Percentiles rank a stretch among this genome's conserved stretches.
These are phyloP conservation scores for Phaffia tasmanica DNA, from an alignment of 768 basidiomycete genomes.

Conservation along the genomic window DNA sequence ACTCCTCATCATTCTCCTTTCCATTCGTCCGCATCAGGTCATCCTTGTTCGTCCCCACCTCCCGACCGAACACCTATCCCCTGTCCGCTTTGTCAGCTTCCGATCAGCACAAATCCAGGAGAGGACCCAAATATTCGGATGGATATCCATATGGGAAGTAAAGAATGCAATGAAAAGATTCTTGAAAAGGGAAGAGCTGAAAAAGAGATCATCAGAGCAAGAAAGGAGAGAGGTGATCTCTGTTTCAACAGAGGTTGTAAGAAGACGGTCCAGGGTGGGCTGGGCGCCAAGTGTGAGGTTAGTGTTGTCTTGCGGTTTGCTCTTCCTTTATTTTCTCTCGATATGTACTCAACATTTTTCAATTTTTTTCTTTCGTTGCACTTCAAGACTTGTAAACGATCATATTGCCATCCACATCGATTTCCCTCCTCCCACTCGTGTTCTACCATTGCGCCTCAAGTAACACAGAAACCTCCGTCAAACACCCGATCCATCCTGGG, in stretches of 20 bases:
- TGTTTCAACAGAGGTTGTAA: slow-evolving; percentile 51
- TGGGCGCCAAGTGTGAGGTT: slow-evolving; percentile 52
- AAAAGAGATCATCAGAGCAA: slow-evolving; percentile 43
- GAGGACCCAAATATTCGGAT: slow-evolving; percentile 72
- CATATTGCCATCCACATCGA: slow-evolving; percentile 68
- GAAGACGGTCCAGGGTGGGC: slow-evolving; percentile 5
- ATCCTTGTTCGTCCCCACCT: slow-evolving; percentile 62
- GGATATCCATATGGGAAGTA: slow-evolving; percentile 58
- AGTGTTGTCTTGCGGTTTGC: slow-evolving; percentile 33
- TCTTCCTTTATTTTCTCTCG: background rate
- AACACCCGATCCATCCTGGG: slow-evolving; percentile 19
- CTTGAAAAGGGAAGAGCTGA: slow-evolving; percentile 45
- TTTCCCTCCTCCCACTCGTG: slow-evolving; percentile 58
- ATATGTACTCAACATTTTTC: background rate
- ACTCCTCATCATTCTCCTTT: slow-evolving; percentile 65
- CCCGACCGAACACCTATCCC: slow-evolving; percentile 61
- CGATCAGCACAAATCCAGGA: slow-evolving; percentile 61
- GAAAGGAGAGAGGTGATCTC: slow-evolving; percentile 46
- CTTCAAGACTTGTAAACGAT: slow-evolving; percentile 55
- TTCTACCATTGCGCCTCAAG: slow-evolving; percentile 39
- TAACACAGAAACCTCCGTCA: slow-evolving; percentile 25
- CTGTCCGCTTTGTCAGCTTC: slow-evolving; percentile 68
- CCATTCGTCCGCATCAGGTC: slow-evolving; percentile 37
- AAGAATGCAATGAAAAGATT: slow-evolving; percentile 62
- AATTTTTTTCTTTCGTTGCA: background rate